These are phyloP conservation scores for Spatholobus suberectus DNA, from an alignment of 306 rosid species.

Conservation along the genomic window DNA sequence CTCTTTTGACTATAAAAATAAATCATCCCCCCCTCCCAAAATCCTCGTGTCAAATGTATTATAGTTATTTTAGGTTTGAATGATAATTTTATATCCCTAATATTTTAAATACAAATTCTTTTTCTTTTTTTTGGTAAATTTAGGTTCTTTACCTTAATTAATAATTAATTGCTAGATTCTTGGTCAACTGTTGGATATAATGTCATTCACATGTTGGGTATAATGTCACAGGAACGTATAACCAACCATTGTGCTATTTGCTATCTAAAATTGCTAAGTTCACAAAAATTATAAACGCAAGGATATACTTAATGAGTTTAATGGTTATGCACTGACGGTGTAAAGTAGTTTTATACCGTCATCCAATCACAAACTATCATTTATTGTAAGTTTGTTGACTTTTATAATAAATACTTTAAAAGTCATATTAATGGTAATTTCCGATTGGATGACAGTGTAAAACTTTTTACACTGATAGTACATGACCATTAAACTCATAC, in stretches of 20 bases:
- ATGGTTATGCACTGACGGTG: no score
- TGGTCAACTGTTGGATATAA: neutral
- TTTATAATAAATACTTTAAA: no score
- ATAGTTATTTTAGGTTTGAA: neutral
- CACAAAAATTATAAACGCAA: neutral
- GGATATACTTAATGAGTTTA: no score
- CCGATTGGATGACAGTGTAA: no score
- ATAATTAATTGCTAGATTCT: neutral
- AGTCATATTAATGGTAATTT: no score
- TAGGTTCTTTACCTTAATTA: neutral
- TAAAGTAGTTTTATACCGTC: no score
- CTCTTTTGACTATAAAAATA: neutral
- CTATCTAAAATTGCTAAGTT: neutral
- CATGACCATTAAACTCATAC: no score
- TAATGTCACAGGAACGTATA: neutral
- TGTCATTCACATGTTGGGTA: conserved; percentile 15
- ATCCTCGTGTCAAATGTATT: neutral
- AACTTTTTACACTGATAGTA: no score
- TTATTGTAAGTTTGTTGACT: no score
- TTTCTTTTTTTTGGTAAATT: neutral
- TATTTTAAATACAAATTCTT: neutral
- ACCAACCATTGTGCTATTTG: neutral
- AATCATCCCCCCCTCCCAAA: neutral
- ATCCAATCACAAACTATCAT: no score
- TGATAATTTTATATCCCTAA: neutral